Evolutionary conservation across 2,329 filamentous ascomycete genomes (phyloP), one percentile per base, ranked within the genome.

Genomic region (Beauveria rudraprayagi): DNA sequence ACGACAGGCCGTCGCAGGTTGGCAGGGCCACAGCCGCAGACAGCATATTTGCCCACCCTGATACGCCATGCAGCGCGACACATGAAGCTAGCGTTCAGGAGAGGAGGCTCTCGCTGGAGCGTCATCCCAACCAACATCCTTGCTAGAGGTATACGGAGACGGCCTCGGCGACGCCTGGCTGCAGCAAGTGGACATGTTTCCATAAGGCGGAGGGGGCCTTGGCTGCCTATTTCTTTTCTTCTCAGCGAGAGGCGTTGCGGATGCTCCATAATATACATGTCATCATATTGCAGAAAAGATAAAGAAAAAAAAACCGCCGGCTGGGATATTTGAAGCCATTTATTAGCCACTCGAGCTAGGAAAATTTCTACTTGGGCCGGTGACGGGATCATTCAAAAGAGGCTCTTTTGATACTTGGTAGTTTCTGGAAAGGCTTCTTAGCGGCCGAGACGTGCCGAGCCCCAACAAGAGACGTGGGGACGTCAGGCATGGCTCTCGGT

Each of bases 221-320:
- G 54, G 34, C 22, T 30, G 46, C 43, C 43, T 48, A n/a, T 16
- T 19, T 43, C 11, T 43, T 48, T 11, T 16, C 30, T 46, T 50
- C 34, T 41, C 34, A 14, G 26, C 28, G 40, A 24, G 46, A 54
- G 52, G 52, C 34, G 34, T 34, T 54, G 26, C 7, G 28, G 11
- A 16, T n/a, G 50, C 46, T 50, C 56, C 56, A 58, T 58, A 58
- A 41, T 40, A 50, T 58, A 43, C 26, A 50, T 58, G 56, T 58
- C 56, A 58, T 58, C 56, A 58, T 50, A 48, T 51, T 51, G 56
- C 56, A 46, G 28, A 19, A 24, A 17, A 34, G 16, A 24, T 26
- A 46, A 43, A 14, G n/a, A 7, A 46, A 46, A 30, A 30, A 30
- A 37, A 14, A 16, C 11, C 51, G 28, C n/a, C 24, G 53, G 26